These are phyloP conservation scores for Endoconidiophora laricicola DNA, from an alignment of 2,329 filamentous ascomycete genomes.

Conservation along the genomic window DNA sequence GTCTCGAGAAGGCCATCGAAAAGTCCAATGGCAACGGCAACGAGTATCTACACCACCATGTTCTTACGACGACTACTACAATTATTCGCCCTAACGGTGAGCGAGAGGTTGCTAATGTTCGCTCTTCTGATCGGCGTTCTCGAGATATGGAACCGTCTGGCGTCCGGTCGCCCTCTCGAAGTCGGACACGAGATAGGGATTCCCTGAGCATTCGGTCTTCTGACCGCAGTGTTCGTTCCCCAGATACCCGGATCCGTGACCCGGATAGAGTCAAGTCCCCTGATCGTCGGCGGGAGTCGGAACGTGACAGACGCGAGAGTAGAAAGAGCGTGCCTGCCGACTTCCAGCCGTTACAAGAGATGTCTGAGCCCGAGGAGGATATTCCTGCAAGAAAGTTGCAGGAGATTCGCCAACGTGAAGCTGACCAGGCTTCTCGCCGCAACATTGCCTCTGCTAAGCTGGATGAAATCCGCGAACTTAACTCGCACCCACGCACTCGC, in stretches of 20 bases:
- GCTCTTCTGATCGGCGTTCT: slow-evolving; percentile 1
- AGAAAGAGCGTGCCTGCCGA: slow-evolving; percentile 9
- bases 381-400: slow-evolving; percentile 23
- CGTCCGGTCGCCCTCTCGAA: slow-evolving; percentile 3
- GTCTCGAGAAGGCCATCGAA: slow-evolving; percentile 20
- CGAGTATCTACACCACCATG: slow-evolving; percentile 11
- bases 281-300: slow-evolving; percentile 3
- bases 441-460: slow-evolving; percentile 18
- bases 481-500: slow-evolving; percentile 19
- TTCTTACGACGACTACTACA: slow-evolving; percentile 11
- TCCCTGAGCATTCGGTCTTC: slow-evolving; percentile 2
- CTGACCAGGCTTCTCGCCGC: slow-evolving; percentile 17
- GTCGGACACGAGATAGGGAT: slow-evolving; percentile 4
- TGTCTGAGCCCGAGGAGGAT: slow-evolving; percentile 10
- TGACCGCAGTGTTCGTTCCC: not conserved
- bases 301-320: slow-evolving; percentile 8
- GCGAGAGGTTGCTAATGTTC: not conserved
- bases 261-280: not conserved
- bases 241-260: not conserved
- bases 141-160: slow-evolving; percentile 2
- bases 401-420: slow-evolving; percentile 30
- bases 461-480: slow-evolving; percentile 35
- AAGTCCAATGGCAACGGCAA: slow-evolving; percentile 13
- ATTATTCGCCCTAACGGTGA: slow-evolving; percentile 7
- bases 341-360: slow-evolving; percentile 6